These are phyloP conservation scores for Arbutus unedo DNA, from an alignment of 148 eudicot genomes.

Conservation along the genomic window DNA sequence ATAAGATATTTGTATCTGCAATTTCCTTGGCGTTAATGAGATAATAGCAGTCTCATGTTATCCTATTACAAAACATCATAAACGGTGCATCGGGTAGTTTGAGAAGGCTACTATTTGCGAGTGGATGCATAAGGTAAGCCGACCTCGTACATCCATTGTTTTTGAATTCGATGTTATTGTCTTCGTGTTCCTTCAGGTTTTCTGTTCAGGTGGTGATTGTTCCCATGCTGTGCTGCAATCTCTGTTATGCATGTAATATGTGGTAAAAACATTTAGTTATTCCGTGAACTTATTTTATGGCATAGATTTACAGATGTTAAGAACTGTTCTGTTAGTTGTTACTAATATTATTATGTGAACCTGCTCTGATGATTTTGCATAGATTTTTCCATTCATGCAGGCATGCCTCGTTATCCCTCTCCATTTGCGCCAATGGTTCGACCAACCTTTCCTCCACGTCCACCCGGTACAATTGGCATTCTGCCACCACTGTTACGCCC, in stretches of 20 bases:
- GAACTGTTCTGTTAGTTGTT: not conserved
- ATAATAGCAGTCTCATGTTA: slow-evolving; percentile 39
- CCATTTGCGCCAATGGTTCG: slow-evolving; percentile 49
- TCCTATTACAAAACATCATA: slow-evolving; percentile 40
- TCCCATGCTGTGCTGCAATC: slow-evolving; percentile 72
- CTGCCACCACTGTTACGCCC: slow-evolving; percentile 62
- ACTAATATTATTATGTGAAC: slow-evolving; percentile 22
- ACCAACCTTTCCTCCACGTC: slow-evolving; percentile 63
- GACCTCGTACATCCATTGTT: slow-evolving; percentile 44
- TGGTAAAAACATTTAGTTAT: slow-evolving; percentile 52
- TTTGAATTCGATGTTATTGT: slow-evolving; percentile 45
- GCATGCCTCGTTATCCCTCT: slow-evolving; percentile 68
- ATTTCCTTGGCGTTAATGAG: slow-evolving; percentile 46
- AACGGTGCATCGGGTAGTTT: slow-evolving; percentile 59
- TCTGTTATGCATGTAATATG: slow-evolving; percentile 70
- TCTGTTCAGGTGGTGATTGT: slow-evolving; percentile 80
- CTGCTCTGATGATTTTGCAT: slow-evolving; percentile 59
- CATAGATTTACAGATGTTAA: not conserved
- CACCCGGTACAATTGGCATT: slow-evolving; percentile 46
- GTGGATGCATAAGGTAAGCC: slow-evolving; percentile 79
- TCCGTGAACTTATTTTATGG: slow-evolving; percentile 19
- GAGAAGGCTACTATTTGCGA: slow-evolving; percentile 54
- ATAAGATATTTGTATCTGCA: slow-evolving; percentile 34
- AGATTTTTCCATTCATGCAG: slow-evolving; percentile 64
- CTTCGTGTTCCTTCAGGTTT: slow-evolving; percentile 58